phyloP scores from a whole-genome alignment of 2,329 filamentous ascomycete genomes.

The Microdochium paspali region DNA sequence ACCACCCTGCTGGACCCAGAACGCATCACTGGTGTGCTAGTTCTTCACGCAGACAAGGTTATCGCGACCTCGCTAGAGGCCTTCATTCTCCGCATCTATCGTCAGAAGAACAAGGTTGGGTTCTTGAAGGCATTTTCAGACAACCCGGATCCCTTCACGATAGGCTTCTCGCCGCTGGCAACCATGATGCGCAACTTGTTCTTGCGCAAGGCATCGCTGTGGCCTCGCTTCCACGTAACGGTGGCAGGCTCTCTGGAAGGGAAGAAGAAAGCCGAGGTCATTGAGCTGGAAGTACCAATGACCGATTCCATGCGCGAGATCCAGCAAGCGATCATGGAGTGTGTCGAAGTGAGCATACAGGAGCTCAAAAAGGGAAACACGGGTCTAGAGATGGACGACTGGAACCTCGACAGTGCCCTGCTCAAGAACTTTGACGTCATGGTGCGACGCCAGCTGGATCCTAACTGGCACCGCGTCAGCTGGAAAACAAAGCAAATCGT shows the following conservation, averaged over 20 bases:
- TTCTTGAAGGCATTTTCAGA: slow-evolving; percentile 97
- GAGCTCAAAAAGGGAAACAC: slow-evolving; percentile 88
- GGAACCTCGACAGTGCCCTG: slow-evolving; percentile 88
- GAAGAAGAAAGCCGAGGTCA: slow-evolving; percentile 88
- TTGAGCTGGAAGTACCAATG: slow-evolving; percentile 94
- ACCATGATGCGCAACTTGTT: slow-evolving; percentile 92
- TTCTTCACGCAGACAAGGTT: slow-evolving; percentile 82
- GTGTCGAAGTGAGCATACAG: slow-evolving; percentile 87
- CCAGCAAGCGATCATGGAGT: slow-evolving; percentile 90
- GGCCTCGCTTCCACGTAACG: slow-evolving; percentile 86
- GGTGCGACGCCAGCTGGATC: slow-evolving; percentile 81
- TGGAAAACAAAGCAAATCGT: slow-evolving; percentile 95
- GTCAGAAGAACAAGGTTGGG: slow-evolving; percentile 87
- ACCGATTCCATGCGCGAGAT: slow-evolving; percentile 89
- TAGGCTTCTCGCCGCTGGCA: slow-evolving; percentile 77
- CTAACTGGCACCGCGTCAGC: slow-evolving; percentile 94
- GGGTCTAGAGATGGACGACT: slow-evolving; percentile 91
- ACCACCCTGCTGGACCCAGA: slow-evolving; percentile 75
- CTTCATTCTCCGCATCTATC: slow-evolving; percentile 88
- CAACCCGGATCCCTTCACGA: slow-evolving; percentile 80
- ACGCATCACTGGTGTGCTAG: slow-evolving; percentile 76
- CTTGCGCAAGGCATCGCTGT: slow-evolving; percentile 77
- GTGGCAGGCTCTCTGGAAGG: slow-evolving; percentile 87
- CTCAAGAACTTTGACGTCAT: slow-evolving; percentile 88
- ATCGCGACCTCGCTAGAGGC: slow-evolving; percentile 84